Evolutionary conservation across 345 rosid species (phyloP).

Genomic region (Microcos paniculata): DNA sequence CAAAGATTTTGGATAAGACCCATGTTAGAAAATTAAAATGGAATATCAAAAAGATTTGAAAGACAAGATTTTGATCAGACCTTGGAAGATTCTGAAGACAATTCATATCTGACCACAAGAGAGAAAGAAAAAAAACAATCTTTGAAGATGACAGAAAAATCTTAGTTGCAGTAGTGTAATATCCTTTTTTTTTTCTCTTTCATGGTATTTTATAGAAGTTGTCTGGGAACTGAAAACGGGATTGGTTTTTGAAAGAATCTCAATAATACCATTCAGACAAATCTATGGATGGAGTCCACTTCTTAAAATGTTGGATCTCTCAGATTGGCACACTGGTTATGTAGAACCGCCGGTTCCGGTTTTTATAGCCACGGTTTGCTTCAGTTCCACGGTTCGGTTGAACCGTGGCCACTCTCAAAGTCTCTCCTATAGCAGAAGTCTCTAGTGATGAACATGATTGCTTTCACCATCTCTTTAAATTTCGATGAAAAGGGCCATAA

Average conservation of each 20-base stretch:
- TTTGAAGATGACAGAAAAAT: not conserved
- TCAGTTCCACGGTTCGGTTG: too few species aligned
- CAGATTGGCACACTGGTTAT: too few species aligned
- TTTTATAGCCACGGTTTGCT: too few species aligned
- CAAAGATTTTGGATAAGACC: not conserved
- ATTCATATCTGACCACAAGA: constrained; percentile 39
- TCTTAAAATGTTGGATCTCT: not conserved
- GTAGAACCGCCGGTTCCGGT: too few species aligned
- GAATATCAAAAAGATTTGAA: not conserved
- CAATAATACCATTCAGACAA: not conserved
- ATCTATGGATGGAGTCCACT: not conserved
- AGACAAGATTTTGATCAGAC: constrained; percentile 26
- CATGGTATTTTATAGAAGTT: not conserved
- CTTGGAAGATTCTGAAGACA: constrained; percentile 63
- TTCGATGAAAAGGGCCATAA: too few species aligned
- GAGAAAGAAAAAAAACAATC: not conserved
- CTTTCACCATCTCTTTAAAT: too few species aligned
- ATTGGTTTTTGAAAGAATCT: not conserved
- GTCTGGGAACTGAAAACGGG: not conserved
- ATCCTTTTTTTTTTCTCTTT: not conserved
- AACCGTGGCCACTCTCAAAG: too few species aligned
- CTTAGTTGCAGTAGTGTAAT: not conserved
- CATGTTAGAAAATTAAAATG: not conserved
- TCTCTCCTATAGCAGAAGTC: too few species aligned
- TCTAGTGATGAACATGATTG: too few species aligned